Base-by-base conservation (phyloP, 2,329 filamentous ascomycete genomes). In the Botrytis fragariae region DNA sequence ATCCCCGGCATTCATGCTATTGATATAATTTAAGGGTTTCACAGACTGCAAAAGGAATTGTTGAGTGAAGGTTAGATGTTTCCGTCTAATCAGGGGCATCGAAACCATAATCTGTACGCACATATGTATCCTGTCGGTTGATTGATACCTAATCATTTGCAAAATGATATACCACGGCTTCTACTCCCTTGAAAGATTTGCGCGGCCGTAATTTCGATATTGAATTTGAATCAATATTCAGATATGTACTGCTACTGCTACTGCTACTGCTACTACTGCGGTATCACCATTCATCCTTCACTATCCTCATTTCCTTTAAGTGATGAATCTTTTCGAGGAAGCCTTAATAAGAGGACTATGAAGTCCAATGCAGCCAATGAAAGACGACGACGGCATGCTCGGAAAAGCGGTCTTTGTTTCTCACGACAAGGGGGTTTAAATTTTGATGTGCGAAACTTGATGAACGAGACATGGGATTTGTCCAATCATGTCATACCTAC, bases 331-430 rank as follows among this genome's bases (percentile, higher is more conserved):
- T 37, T 39, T 16, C 32, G 10, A 37, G 35, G 32, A 39, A 61
- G 59, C 32, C 59, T 61, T 37, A 39, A 37, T 61, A 39, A 61
- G 35, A 62, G 60, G 25, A 62, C 37, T 42, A 29, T 62, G 60
- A 62, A 62, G 60, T 62, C 60, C 60, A 18, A 37, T 29, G 16
- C 12, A n/a, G 16, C 37, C 60, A 39, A 62, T 62, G 25, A 42
- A 42, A 20, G 12, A 44, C n/a, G 37, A 22, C 44, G 61, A 63
- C 39, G 25, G 39, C 20, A 12, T 12, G 39, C 42, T 63, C 61
- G 35, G 61, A 63, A 63, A n/a, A n/a, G 14, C 35, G 60, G 60
- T 62, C 60, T 62, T 62, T 25, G 35, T 39, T 62, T 39, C 60
- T 62, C 60, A 39, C 12, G 32, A 37, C 37, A 37, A 62, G 37